Evolutionary conservation across 331 rosid genomes (phyloP), one percentile per base, ranked within the genome.

Genomic region (Quercus phellos): DNA sequence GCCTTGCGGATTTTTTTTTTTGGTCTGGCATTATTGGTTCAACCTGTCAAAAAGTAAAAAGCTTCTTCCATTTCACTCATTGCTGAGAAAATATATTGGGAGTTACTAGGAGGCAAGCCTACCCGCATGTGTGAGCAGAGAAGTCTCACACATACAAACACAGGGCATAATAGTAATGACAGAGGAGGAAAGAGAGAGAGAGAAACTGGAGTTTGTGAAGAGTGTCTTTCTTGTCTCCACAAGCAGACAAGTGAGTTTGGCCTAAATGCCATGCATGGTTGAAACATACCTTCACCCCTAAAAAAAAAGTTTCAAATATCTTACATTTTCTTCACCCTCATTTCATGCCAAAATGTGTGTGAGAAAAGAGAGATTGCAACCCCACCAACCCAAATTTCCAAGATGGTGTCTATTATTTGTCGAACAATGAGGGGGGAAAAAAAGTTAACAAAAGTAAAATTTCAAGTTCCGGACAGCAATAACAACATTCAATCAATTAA

Each of bases 171-270:
- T 26, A 32, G 29, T 21, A 21, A 22, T 51, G 16, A 50, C 51
- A 12, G 42, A 29, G 46, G 17, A 11, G 16, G 11, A 77, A 34
- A 18, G 18, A 71, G 42, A 67, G 30, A 29, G 78, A 66, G 85
- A 77, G 74, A 63, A 89, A 80, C 77, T 74, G 71, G 83, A 82
- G 88, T 84, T 87, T 12, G 51, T 69, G 21, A 69, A 56, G 77
- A 68, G 67, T 82, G 24, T 80, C 85, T 80, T 76, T 74, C 56
- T 77, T 90, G 94, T 90, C 94, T 77, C 78, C 89, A 68, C 83
- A 80, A 87, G 76, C 82, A 67, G 89, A 85, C 94, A 88, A 86
- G 24, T 59, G 70, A 68, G 16, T 32, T 82, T 64, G 68, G 78
- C 83, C 73, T 63, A 24, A 71, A 73, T 87, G 97, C 81, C 85